A percentile compares a stretch with the other conserved stretches of the same genome.
Evolutionary conservation across 106 monocot genomes (phyloP).

Genomic region (Posidonia australis): DNA sequence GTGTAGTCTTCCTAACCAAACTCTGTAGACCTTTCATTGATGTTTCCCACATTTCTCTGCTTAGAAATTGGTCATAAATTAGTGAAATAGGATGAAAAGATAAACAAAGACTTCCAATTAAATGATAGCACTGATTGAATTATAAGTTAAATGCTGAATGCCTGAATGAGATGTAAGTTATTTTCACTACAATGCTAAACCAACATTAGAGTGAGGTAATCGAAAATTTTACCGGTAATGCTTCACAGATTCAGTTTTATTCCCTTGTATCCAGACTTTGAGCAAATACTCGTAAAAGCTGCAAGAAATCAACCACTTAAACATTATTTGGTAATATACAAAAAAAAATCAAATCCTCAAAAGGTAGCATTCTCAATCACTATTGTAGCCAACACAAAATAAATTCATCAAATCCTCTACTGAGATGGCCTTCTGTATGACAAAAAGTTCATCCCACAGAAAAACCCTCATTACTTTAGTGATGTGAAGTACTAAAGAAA

Average conservation of each 20-base stretch:
- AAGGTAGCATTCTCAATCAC: too few species aligned
- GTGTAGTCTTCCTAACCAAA: slow-evolving; percentile 62
- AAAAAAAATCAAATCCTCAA: neutral
- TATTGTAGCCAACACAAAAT: too few species aligned
- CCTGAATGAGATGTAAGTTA: neutral
- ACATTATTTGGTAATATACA: neutral
- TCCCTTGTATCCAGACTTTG: slow-evolving; percentile 94
- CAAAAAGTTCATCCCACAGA: too few species aligned
- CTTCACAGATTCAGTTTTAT: slow-evolving; percentile 85
- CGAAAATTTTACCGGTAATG: slow-evolving; percentile 61
- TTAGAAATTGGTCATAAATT: neutral
- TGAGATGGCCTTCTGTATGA: too few species aligned
- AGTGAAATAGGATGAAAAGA: neutral
- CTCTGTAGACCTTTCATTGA: slow-evolving; percentile 79
- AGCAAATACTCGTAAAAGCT: slow-evolving; percentile 98
- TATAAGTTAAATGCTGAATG: neutral
- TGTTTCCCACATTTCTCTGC: slow-evolving; percentile 96
- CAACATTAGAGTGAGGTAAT: neutral
- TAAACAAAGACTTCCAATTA: neutral
- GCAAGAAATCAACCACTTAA: slow-evolving; percentile 20
- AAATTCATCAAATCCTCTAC: too few species aligned
- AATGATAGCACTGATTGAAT: neutral
- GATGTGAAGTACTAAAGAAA: too few species aligned
- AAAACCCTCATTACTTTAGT: too few species aligned
- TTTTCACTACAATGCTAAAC: neutral